Percentiles rank a stretch among this genome's conserved stretches.
Evolutionary conservation across 306 rosid genomes (phyloP).

Genomic region (Glycine soja): DNA sequence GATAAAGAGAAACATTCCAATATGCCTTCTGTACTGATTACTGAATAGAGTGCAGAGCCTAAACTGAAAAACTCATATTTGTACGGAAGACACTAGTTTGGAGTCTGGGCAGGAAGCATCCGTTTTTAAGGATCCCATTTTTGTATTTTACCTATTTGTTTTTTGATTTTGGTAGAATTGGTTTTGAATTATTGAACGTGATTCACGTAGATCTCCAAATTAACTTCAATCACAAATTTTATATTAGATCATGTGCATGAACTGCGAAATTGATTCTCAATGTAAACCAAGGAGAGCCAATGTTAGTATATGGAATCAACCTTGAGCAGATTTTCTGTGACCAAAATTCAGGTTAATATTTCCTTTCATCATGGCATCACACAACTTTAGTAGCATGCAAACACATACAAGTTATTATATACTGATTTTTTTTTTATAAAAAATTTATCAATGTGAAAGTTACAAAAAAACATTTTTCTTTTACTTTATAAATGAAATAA

Average conservation of each 20-base stretch:
- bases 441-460: too few species aligned
- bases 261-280: background rate
- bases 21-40: too few species aligned
- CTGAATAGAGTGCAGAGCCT: too few species aligned
- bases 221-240: background rate
- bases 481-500: too few species aligned
- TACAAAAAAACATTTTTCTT: too few species aligned
- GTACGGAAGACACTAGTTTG: background rate
- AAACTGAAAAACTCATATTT: too few species aligned
- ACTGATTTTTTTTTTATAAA: too few species aligned
- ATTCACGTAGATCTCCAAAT: background rate
- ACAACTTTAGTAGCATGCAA: background rate
- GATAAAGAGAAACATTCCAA: too few species aligned
- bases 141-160: background rate
- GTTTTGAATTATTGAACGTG: background rate
- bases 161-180: background rate
- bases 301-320: background rate
- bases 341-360: too few species aligned
- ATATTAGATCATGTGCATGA: background rate
- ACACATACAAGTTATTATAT: background rate
- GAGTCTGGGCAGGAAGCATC: background rate
- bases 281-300: background rate
- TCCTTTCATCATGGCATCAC: too few species aligned
- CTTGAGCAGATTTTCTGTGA: background rate
- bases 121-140: too few species aligned